Base-by-base conservation (phyloP, 148 eudicot genomes). In the Arctostaphylos glauca region DNA sequence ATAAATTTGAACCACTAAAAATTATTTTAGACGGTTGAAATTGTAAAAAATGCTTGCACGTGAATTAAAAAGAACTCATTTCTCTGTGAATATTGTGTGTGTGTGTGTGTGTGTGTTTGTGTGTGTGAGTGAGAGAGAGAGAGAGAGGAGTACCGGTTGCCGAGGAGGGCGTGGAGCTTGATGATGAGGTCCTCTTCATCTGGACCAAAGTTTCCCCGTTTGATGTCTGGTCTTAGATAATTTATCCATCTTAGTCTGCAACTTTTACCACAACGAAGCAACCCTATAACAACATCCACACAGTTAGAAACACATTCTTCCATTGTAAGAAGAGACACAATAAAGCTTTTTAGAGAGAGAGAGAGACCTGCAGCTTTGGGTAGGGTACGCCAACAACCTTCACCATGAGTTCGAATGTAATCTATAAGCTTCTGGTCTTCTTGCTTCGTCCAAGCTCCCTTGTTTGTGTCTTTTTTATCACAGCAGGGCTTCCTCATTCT, bases 81-180 rank as follows among this genome's bases (percentile, higher is more conserved):
- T 31, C 38, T 31, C 1, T 31, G 38, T 31, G 38, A 31, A 31
- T 31, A 31, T 31, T 31, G 38, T 31, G 38, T 31, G 38, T 31
- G 38, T 31, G 38, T 31, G 38, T 31, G 38, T 31, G 38, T 31
- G 38, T 31, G 38, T 0, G n/a, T n/a, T n/a, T 19, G 6, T 3
- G 64, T 15, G 7, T 0, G 58, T 13, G 58, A 55, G 60, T 19
- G 66, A n/a, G 67, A 64, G 70, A 64, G 80, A 38, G 58, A 74
- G 83, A 77, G 47, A 62, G 79, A 53, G 50, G 41, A 12, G 73
- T 74, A 89, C 91, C 91, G 78, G 78, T 88, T 90, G 81, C 92
- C 89, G 16, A 90, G 87, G 31, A 89, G 91, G n/a, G 91, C 88
- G 80, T 90, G 93, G 43, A 90, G 90, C 83, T 86, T 90, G 89